Base-by-base conservation (phyloP, 1,139 yeast genomes). In the Hemisphaericaspora lyxosophila region DNA sequence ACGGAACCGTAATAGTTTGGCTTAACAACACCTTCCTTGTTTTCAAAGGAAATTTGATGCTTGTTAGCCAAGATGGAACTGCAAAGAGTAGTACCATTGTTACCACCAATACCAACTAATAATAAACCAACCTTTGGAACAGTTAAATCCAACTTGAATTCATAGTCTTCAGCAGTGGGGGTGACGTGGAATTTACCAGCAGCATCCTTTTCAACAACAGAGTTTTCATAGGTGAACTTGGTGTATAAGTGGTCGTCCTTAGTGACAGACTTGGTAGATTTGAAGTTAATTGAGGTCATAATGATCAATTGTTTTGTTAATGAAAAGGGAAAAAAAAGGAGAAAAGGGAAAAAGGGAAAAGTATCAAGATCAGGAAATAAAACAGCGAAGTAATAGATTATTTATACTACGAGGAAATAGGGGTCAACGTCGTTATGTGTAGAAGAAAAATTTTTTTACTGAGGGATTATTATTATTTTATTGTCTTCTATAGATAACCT, bases 1-100 rank as follows among this genome's bases (percentile, higher is more conserved):
- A 90, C 96, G n/a, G 96, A 87, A 42, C 97, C 97, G 53, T 79
- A 89, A 67, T 89, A 89, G 68, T 89, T 89, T 46, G 96, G 88
- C 59, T 83, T 80, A 38, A 81, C 75, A 32, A 71, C 72, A 40
- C 96, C 95, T 48, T 82, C 85, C 70, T 88, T 88, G 55, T 85
- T 89, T 57, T 86, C 81, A 69, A 90, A 90, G 38, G 78, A 67
- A 46, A 90, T 66, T 48, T 85, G 75, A 64, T 85, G 76, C 58
- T 85, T 87, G 73, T 90, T 90, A 44, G 97, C 95, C 51, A 85
- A 77, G 39, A 84, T 75, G 14, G 96, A 84, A 37, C 94, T 89
- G 43, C 89, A 78, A 54, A 90, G 74, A 17, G 97, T 90, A 45
- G 96, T 77, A 65, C 97, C 97, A 59, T 90, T 90, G 74, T 90